Percentiles rank a stretch among this genome's conserved stretches.
Evolutionary conservation across 352 stramenopile genomes (phyloP).

Genomic region (Albugo candida): DNA sequence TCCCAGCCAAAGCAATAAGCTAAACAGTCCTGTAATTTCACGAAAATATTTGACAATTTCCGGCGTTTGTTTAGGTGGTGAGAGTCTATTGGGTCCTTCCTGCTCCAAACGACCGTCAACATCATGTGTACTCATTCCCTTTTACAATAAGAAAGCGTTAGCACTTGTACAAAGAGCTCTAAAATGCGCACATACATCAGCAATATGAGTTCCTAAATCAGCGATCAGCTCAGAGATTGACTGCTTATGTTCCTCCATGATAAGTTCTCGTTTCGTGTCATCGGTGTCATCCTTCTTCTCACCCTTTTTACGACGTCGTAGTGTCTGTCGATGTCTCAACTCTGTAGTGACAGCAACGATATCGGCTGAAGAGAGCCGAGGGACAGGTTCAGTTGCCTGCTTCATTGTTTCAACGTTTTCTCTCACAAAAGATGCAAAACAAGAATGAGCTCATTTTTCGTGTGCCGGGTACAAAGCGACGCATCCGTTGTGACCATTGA

Average conservation of each 20-base stretch:
- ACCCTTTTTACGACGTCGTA: conserved; percentile 30
- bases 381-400: conserved; percentile 5
- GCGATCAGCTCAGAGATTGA: conserved; percentile 40
- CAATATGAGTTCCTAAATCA: conserved; percentile 28
- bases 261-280: conserved; percentile 56
- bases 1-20: conserved; percentile 41
- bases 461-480: no score
- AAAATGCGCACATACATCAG: conserved; percentile 18
- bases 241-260: conserved; percentile 70
- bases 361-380: conserved; percentile 56
- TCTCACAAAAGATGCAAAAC: no score
- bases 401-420: no score
- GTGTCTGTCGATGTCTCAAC: conserved; percentile 42
- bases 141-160: not conserved
- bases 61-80: conserved; percentile 45
- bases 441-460: no score
- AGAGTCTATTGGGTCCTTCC: conserved; percentile 41
- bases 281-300: conserved; percentile 18
- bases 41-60: conserved; percentile 60
- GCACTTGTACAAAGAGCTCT: not conserved
- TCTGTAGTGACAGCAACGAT: conserved; percentile 71
- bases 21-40: conserved; percentile 53
- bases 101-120: conserved; percentile 32
- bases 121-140: conserved; percentile 43
- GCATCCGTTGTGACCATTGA: no score